Conservation (phyloP, 2,329 filamentous ascomycete species). For the Ophiostoma ulmi region DNA sequence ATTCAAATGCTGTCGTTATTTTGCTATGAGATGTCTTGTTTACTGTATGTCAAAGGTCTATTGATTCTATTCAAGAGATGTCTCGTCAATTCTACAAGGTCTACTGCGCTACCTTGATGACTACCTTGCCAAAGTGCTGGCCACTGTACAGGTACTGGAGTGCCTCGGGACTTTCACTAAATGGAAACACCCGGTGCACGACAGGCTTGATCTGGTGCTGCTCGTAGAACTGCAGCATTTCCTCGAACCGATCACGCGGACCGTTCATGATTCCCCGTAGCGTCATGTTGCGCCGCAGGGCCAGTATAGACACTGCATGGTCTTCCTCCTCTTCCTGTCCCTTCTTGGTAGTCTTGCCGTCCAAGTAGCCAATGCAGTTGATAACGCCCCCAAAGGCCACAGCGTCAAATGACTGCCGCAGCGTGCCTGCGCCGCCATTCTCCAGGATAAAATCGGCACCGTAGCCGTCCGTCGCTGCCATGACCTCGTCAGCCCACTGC, state of each 20-base stretch:
- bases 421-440: slow-evolving; percentile 48
- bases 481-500: slow-evolving; percentile 47
- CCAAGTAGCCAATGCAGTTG: slow-evolving; percentile 47
- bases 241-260: slow-evolving; percentile 48
- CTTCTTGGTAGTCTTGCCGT: slow-evolving; percentile 50
- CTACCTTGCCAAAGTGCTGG: slow-evolving; percentile 51
- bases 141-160: slow-evolving; percentile 47
- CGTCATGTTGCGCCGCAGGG: slow-evolving; percentile 44
- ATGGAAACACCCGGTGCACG: slow-evolving; percentile 41
- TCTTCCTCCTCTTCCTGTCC: slow-evolving; percentile 29
- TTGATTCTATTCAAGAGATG: not conserved
- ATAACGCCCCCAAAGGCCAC: slow-evolving; percentile 53
- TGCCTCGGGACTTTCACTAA: slow-evolving; percentile 41
- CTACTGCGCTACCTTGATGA: slow-evolving; percentile 35
- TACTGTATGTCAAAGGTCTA: not conserved
- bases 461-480: slow-evolving; percentile 40
- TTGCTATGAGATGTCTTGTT: not conserved
- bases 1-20: not conserved
- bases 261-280: slow-evolving; percentile 57
- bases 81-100: not conserved
- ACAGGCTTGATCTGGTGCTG: slow-evolving; percentile 38
- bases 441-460: slow-evolving; percentile 55
- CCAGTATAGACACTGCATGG: slow-evolving; percentile 55
- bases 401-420: slow-evolving; percentile 49
- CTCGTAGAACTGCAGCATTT: slow-evolving; percentile 47